Base-by-base conservation (phyloP, 2,329 filamentous ascomycete species). In the Rugonectria rugulosa region DNA sequence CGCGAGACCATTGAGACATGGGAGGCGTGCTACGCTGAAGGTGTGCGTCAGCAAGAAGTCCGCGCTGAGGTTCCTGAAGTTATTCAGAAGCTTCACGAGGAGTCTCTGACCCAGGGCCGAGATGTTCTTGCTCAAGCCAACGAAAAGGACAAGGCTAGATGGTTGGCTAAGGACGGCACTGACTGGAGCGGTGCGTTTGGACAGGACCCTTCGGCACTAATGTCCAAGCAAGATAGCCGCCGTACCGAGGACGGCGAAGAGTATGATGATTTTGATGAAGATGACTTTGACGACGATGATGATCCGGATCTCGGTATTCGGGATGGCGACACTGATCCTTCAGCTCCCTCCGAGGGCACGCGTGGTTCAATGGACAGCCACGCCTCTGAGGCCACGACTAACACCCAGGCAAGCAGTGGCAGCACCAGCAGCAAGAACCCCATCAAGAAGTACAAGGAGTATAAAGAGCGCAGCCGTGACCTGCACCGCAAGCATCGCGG, bases 1-100 rank as follows among this genome's bases (percentile, higher is more conserved):
- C 88, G 94, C 26, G 95, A 98, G 78, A 97, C 93, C 0, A 96
- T 91, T 61, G 94, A 98, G 76, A 90, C 89, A 0, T 98, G 93
- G 92, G 92, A 97, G 73, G 91, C 92, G 1, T 97, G 94, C 71
- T 85, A 89, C 34, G 87, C 92, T 0, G 93, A 98, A 72, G 94
- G 94, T 11, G 91, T 97, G 0, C 86, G 95, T 2, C 75, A 81
- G 12, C 83, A 87, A 51, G 82, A 86, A 23, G 91, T 97, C 1
- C 77, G 83, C 9, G 82, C 87, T 20, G 89, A 96, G 67, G 79
- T 97, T 0, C 91, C 92, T 0, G 84, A 87, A 1, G 76, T 84
- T 10, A 82, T 94, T 0, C 85, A 90, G 71, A 82, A 88, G 65
- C 79, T 97, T 10, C 94, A 98, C 70, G 90, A 96, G 24, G 80